Conservation (phyloP, 257 asterid species). For the Anisodus acutangulus region DNA sequence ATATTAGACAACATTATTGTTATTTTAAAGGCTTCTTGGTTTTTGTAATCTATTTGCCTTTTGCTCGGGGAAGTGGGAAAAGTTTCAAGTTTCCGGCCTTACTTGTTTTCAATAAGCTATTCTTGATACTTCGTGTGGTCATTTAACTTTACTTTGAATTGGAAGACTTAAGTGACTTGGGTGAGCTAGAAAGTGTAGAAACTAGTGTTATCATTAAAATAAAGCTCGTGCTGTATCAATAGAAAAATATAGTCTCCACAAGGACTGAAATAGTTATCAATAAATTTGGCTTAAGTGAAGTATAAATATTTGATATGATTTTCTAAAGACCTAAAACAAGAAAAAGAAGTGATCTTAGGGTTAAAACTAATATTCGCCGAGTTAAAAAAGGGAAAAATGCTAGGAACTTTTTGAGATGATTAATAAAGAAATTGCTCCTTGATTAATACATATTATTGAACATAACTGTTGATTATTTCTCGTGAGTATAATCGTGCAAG, state of each 20-base stretch:
- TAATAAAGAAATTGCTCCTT: neutral
- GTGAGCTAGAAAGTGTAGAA: neutral
- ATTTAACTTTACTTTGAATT: neutral
- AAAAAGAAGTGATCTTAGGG: neutral
- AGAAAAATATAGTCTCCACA: neutral
- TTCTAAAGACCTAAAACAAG: neutral
- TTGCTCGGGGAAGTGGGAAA: neutral
- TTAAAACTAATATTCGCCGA: neutral
- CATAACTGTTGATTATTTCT: too few species aligned
- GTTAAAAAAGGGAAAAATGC: neutral
- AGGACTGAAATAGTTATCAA: neutral
- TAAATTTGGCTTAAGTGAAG: neutral
- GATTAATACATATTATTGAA: neutral
- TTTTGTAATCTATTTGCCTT: neutral
- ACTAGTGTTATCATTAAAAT: neutral
- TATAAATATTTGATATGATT: neutral
- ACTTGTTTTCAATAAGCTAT: neutral
- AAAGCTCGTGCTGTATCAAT: neutral
- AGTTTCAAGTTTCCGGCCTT: neutral
- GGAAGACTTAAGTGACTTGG: neutral
- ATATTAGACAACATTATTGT: constrained; percentile 9
- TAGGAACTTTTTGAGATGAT: neutral
- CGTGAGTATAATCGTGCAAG: too few species aligned
- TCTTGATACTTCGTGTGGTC: neutral
- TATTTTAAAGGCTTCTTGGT: neutral